These are phyloP conservation scores for Aleurites moluccanus DNA, from an alignment of 441 rosid species.

Conservation along the genomic window DNA sequence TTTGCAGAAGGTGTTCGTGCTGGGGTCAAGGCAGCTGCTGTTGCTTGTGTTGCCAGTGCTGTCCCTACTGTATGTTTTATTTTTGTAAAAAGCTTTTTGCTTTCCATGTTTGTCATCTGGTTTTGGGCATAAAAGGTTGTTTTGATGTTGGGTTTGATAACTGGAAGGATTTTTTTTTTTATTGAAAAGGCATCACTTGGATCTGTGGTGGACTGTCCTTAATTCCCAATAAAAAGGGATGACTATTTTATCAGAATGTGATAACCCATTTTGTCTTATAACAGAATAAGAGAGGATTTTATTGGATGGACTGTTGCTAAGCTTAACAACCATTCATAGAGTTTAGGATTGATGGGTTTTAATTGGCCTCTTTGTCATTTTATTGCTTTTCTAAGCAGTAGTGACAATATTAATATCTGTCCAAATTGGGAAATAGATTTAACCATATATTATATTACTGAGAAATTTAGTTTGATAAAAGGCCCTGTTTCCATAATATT, in stretches of 20 bases:
- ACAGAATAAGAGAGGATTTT: neutral
- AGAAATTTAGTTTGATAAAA: neutral
- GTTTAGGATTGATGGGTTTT: neutral
- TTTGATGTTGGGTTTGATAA: neutral
- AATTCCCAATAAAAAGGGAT: neutral
- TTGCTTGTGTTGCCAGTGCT: conserved; percentile 46
- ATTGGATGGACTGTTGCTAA: neutral
- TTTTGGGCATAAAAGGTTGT: neutral
- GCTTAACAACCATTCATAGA: neutral
- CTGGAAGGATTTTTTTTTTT: neutral
- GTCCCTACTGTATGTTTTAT: conserved; percentile 52
- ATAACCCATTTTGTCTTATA: neutral
- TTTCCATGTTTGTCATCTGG: neutral
- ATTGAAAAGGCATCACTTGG: neutral
- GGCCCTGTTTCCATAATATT: neutral
- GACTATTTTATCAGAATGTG: neutral
- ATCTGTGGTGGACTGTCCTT: neutral
- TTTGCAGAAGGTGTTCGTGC: conserved; percentile 69
- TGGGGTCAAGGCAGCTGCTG: conserved; percentile 62
- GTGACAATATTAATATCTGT: neutral
- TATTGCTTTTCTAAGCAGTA: neutral
- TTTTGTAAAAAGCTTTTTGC: neutral
- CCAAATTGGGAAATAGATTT: neutral
- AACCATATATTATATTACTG: too few species aligned
- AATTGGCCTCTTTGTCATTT: neutral